A percentile compares a stretch with the other conserved stretches of the same genome.
phyloP scores from a whole-genome alignment of 2,329 filamentous ascomycete genomes.

The Geosmithia putterillii region DNA sequence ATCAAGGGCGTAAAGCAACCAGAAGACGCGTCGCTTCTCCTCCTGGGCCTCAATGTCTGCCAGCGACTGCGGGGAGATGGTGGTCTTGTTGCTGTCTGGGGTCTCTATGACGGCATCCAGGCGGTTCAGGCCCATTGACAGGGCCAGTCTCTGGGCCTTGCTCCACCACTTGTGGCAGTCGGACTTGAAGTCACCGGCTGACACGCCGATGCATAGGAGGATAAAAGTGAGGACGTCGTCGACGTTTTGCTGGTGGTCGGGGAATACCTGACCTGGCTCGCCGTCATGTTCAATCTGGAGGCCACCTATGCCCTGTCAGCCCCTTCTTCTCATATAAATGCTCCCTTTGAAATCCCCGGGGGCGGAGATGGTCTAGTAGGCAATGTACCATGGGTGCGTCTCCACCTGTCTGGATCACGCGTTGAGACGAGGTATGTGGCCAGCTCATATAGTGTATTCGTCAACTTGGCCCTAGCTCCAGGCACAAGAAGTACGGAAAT shows the following conservation, averaged over 20 bases:
- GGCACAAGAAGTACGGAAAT: constrained; percentile 26
- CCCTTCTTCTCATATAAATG: no score
- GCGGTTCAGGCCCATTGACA: constrained; percentile 21
- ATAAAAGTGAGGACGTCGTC: constrained; percentile 33
- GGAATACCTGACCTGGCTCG: constrained; percentile 12
- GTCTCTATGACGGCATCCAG: constrained; percentile 25
- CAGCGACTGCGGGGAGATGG: constrained; percentile 5
- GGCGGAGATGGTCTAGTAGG: background rate
- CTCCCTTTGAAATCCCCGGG: background rate
- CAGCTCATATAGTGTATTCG: constrained; percentile 22
- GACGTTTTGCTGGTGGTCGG: constrained; percentile 16
- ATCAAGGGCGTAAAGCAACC: constrained; percentile 33
- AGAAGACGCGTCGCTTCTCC: constrained; percentile 32
- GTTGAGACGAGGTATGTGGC: constrained; percentile 19
- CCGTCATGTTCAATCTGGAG: constrained; percentile 17
- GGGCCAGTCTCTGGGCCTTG: constrained; percentile 25
- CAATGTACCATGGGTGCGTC: constrained; percentile 17
- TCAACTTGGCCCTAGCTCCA: constrained; percentile 24
- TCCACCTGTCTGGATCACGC: constrained; percentile 22
- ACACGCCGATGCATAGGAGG: constrained; percentile 31
- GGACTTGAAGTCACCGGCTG: constrained; percentile 33
- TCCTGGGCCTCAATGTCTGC: constrained; percentile 27
- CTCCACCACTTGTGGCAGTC: constrained; percentile 35
- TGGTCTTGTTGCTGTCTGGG: constrained; percentile 5
- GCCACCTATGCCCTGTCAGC: constrained; percentile 11